phyloP scores from a whole-genome alignment of 1,284 basidiomycete species.

The Leccinum pseudoinsigne region DNA sequence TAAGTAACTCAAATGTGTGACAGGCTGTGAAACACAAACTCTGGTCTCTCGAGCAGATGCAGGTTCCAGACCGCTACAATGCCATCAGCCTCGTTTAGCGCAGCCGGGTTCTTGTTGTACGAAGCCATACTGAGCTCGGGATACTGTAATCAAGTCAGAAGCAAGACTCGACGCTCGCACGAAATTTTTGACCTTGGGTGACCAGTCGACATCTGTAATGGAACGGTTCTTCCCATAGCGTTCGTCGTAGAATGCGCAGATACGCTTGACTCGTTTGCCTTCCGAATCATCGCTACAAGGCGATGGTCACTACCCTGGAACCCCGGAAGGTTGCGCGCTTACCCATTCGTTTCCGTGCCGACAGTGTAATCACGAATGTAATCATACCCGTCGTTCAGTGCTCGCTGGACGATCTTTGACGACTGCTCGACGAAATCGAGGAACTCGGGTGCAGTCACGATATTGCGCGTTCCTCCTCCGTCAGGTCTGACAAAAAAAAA shows the following conservation, averaged over 20 bases:
- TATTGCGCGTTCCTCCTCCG: constrained; percentile 80
- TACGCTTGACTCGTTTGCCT: constrained; percentile 82
- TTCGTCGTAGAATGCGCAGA: constrained; percentile 90
- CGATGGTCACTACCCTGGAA: constrained; percentile 5
- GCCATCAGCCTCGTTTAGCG: no score
- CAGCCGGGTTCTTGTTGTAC: no score
- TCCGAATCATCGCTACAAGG: constrained; percentile 79
- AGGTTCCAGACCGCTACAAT: no score
- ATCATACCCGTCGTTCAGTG: constrained; percentile 96
- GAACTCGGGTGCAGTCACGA: constrained; percentile 87
- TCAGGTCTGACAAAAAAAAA: constrained; percentile 64
- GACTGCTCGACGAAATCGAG: constrained; percentile 92
- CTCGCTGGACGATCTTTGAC: constrained; percentile 94
- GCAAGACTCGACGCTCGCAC: no score
- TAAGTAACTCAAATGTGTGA: not conserved
- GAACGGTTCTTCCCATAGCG: constrained; percentile 88
- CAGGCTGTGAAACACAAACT: not conserved
- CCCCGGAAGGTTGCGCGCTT: constrained; percentile 29
- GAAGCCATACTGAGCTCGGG: no score
- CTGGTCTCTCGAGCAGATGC: no score
- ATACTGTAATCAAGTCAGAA: no score
- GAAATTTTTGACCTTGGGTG: constrained; percentile 79
- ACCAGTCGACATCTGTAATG: constrained; percentile 97
- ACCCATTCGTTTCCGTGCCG: constrained; percentile 75
- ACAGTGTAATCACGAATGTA: constrained; percentile 95